Conservation (phyloP, 2,329 filamentous ascomycete species). For the Rasamsonia emersonii region DNA sequence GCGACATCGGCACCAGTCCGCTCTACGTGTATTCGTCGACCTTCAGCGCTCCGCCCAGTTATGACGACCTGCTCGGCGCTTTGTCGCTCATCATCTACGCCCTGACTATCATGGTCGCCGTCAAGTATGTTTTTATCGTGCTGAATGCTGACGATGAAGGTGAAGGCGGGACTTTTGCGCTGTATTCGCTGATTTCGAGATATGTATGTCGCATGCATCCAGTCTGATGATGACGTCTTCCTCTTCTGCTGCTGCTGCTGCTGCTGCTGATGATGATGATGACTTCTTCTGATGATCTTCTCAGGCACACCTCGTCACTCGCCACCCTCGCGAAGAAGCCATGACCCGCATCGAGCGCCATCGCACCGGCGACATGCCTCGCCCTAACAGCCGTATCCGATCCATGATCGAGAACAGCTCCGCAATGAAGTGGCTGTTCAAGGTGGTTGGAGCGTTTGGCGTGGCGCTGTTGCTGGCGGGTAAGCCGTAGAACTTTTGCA, state of each 20-base stretch:
- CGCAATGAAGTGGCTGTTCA: constrained; percentile 39
- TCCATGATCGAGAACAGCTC: constrained; percentile 40
- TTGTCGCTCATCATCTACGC: constrained; percentile 50
- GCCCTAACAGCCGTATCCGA: constrained; percentile 35
- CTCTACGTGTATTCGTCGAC: constrained; percentile 51
- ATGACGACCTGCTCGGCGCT: constrained; percentile 44
- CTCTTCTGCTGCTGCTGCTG: neutral
- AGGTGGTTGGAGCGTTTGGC: constrained; percentile 45
- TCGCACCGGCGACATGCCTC: constrained; percentile 35
- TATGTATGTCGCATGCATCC: constrained; percentile 31
- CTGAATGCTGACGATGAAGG: constrained; percentile 49
- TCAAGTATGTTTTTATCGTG: constrained; percentile 49
- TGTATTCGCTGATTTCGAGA: constrained; percentile 44
- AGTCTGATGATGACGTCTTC: neutral
- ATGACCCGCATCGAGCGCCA: constrained; percentile 41
- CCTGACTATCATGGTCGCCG: constrained; percentile 47
- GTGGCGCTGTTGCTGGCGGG: constrained; percentile 47
- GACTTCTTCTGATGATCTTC: neutral
- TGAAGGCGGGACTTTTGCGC: constrained; percentile 49
- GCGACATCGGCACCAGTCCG: constrained; percentile 51
- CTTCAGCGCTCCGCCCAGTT: constrained; percentile 37
- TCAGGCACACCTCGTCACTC: constrained; percentile 44
- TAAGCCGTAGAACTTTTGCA: constrained; percentile 5
- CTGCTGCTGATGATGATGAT: neutral
- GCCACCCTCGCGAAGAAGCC: constrained; percentile 42